Conservation (phyloP, 306 rosid species). For the Psophocarpus tetragonolobus region DNA sequence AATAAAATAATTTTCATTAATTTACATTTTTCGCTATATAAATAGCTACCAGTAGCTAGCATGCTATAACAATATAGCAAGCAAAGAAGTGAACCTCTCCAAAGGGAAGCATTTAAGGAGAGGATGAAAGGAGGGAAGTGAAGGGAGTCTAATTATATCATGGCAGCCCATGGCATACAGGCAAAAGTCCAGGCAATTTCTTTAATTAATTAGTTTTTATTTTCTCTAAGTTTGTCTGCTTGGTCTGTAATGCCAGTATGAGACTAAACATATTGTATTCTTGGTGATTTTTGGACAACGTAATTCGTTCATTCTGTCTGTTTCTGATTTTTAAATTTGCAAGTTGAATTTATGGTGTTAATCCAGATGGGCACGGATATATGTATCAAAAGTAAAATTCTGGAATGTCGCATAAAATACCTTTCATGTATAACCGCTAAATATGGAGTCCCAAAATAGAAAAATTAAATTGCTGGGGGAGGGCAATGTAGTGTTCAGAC, state of each 20-base stretch:
- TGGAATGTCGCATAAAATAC: background rate
- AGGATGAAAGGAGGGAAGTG: background rate
- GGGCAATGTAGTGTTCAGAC: background rate
- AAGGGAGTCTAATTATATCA: background rate
- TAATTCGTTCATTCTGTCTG: background rate
- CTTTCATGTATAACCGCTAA: background rate
- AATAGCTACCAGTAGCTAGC: background rate
- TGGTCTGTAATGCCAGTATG: background rate
- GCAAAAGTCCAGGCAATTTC: slow-evolving; percentile 34
- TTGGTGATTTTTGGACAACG: background rate
- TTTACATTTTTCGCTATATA: background rate
- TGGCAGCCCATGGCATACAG: slow-evolving; percentile 31
- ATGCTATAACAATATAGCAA: background rate
- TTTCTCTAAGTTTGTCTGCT: background rate
- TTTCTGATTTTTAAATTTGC: background rate
- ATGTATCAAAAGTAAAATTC: background rate
- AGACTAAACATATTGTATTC: background rate
- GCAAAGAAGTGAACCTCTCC: background rate
- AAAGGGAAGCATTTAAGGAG: background rate
- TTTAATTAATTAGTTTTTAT: background rate
- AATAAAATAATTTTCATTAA: background rate
- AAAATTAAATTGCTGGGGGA: background rate
- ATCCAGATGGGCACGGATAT: background rate
- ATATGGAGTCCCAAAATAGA: background rate
- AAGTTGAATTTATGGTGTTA: background rate